A percentile compares a stretch with the other conserved stretches of the same genome.
Conservation (phyloP, 2,329 filamentous ascomycete genomes). For the Mollisiaceae sp. region DNA sequence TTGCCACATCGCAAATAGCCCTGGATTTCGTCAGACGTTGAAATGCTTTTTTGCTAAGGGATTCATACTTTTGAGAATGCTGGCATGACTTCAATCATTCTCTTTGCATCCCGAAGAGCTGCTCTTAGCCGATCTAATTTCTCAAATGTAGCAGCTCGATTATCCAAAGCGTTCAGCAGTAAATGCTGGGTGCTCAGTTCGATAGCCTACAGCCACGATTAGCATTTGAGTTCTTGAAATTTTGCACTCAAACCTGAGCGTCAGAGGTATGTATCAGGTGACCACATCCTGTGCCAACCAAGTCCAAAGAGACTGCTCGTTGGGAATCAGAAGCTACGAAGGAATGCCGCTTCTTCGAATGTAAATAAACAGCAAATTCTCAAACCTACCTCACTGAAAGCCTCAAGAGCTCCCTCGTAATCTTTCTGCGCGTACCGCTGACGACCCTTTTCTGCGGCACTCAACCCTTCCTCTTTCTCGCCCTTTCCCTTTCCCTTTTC, state of each 20-base stretch:
- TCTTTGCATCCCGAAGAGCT: slow-evolving; percentile 41
- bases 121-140: slow-evolving; percentile 38
- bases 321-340: background rate
- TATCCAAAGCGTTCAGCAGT: slow-evolving; percentile 41
- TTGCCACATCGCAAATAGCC: slow-evolving; percentile 44
- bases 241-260: background rate
- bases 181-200: slow-evolving; percentile 34
- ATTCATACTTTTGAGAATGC: slow-evolving; percentile 38
- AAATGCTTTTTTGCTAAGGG: background rate
- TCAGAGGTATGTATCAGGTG: background rate
- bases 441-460: slow-evolving; percentile 38
- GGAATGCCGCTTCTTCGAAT: too few relatives aligned
- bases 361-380: too few relatives aligned
- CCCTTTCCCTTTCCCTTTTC: background rate
- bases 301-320: background rate
- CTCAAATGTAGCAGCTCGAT: slow-evolving; percentile 43
- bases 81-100: slow-evolving; percentile 42
- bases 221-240: slow-evolving; percentile 10
- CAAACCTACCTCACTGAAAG: slow-evolving; percentile 36
- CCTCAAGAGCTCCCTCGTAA: slow-evolving; percentile 35
- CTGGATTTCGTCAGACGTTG: slow-evolving; percentile 23
- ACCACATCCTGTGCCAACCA: background rate
- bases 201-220: slow-evolving; percentile 33
- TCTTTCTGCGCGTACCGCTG: slow-evolving; percentile 39
- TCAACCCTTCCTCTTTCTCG: slow-evolving; percentile 34